Evolutionary conservation across 805 yeast genomes (phyloP).

Genomic region (Yarrowia keelungensis): DNA sequence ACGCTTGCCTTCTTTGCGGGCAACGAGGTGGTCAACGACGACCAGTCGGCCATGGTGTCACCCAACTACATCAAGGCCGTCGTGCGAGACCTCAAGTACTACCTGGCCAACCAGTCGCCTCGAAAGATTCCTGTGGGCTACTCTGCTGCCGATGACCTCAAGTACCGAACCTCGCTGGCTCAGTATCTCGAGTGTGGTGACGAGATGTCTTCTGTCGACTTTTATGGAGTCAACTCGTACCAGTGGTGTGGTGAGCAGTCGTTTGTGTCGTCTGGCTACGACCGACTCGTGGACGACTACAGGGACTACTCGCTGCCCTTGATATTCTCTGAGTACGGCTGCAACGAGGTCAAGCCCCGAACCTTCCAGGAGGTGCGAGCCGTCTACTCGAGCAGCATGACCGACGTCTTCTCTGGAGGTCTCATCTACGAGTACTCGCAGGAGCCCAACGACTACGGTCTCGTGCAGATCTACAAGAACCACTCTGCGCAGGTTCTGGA

Average conservation of each 20-base stretch:
- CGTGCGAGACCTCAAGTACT: conserved; percentile 82
- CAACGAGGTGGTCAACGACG: conserved; percentile 90
- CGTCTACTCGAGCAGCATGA: conserved; percentile 78
- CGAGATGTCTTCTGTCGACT: conserved; percentile 74
- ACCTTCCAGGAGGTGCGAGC: conserved; percentile 80
- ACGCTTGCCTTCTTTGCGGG: conserved; percentile 95
- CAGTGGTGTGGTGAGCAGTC: conserved; percentile 92
- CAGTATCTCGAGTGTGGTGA: conserved; percentile 87
- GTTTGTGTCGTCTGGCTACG: conserved; percentile 73
- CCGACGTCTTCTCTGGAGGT: conserved; percentile 91
- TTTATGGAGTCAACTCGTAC: conserved; percentile 93
- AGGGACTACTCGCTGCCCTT: conserved; percentile 78
- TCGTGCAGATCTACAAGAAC: conserved; percentile 66
- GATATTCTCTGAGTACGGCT: conserved; percentile 87
- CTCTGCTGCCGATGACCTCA: conserved; percentile 86
- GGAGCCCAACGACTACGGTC: conserved; percentile 80
- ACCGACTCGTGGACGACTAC: conserved; percentile 69
- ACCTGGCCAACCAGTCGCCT: conserved; percentile 63
- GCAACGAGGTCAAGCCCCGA: conserved; percentile 76
- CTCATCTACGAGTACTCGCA: conserved; percentile 88
- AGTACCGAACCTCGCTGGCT: conserved; percentile 76
- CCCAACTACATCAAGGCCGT: conserved; percentile 97
- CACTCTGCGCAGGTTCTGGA: conserved; percentile 48
- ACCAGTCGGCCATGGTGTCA: conserved; percentile 64
- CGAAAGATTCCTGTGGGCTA: conserved; percentile 91